Evolutionary conservation across 768 basidiomycete genomes (phyloP).

Genomic region (Tricholoma flavovirens): DNA sequence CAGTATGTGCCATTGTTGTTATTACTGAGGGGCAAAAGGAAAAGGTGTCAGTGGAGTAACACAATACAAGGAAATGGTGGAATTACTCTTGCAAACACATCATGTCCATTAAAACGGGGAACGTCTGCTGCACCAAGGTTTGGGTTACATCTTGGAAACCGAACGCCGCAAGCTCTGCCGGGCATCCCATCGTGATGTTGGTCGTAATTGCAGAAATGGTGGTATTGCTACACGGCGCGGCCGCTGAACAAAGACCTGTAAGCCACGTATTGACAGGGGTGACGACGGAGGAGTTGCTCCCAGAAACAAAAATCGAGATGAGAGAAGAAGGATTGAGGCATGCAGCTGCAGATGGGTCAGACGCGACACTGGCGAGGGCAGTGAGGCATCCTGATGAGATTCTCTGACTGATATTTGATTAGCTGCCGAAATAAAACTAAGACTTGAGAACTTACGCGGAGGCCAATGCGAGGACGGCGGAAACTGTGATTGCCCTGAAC

Average conservation of each 20-base stretch:
- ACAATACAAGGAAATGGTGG: not conserved
- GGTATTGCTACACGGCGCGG: constrained; percentile 49
- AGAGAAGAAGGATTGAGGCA: constrained; percentile 48
- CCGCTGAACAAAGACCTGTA: constrained; percentile 46
- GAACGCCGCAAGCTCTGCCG: constrained; percentile 28
- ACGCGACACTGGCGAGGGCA: constrained; percentile 40
- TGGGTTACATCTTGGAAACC: constrained; percentile 18
- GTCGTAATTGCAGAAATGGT: constrained; percentile 50
- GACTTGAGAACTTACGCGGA: constrained; percentile 1
- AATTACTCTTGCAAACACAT: constrained; percentile 65
- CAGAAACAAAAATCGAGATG: constrained; percentile 31
- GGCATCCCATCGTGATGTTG: constrained; percentile 46
- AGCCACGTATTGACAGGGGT: constrained; percentile 56
- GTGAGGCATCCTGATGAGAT: constrained; percentile 45
- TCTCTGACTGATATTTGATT: not conserved
- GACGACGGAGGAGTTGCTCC: constrained; percentile 35
- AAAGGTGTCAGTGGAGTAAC: not conserved
- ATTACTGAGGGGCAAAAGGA: constrained; percentile 13
- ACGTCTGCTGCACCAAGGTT: constrained; percentile 40
- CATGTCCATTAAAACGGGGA: constrained; percentile 51
- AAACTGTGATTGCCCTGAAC: constrained; percentile 9
- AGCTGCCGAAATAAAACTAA: not conserved
- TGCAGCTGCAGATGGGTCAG: constrained; percentile 35
- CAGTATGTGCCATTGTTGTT: constrained; percentile 38
- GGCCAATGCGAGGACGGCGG: constrained; percentile 8